Evolutionary conservation across 371 early-diverging fungal species (phyloP).

Genomic region (Mortierella sp.): DNA sequence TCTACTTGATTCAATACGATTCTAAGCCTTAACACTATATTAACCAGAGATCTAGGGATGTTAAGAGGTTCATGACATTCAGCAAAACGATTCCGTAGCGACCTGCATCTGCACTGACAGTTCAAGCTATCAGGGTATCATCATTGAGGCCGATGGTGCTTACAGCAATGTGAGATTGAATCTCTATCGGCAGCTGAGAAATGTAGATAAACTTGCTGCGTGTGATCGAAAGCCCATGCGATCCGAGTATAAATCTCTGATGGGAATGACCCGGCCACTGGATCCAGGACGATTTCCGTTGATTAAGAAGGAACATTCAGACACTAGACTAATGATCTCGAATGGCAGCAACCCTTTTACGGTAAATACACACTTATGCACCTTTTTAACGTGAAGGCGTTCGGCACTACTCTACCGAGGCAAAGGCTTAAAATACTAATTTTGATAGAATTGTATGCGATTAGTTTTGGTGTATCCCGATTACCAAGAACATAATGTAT

Average conservation of each 20-base stretch:
- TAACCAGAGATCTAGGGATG: no score
- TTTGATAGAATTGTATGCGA: neutral
- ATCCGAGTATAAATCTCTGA: conserved; percentile 14
- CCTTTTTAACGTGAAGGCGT: no score
- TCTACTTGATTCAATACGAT: no score
- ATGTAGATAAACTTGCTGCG: neutral
- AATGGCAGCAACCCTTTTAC: conserved; percentile 26
- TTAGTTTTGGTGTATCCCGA: conserved; percentile 51
- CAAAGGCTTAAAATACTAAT: neutral
- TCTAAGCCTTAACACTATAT: no score
- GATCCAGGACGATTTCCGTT: conserved; percentile 24
- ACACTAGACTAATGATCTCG: conserved; percentile 25
- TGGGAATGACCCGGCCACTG: conserved; percentile 41
- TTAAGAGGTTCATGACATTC: conserved; percentile 26
- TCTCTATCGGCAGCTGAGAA: conserved; percentile 35
- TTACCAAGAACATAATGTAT: conserved; percentile 35
- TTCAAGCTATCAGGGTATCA: conserved; percentile 30
- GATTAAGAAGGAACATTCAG: conserved; percentile 18
- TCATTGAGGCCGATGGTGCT: conserved; percentile 47
- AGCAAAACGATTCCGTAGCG: conserved; percentile 6
- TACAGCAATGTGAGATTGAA: conserved; percentile 36
- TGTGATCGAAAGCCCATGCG: conserved; percentile 20
- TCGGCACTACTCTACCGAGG: no score
- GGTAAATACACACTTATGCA: conserved; percentile 9
- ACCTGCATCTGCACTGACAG: conserved; percentile 34